Evolutionary conservation across 1,284 basidiomycete genomes (phyloP), one percentile per base, ranked within the genome.

Genomic region (Neonothopanus nambi): DNA sequence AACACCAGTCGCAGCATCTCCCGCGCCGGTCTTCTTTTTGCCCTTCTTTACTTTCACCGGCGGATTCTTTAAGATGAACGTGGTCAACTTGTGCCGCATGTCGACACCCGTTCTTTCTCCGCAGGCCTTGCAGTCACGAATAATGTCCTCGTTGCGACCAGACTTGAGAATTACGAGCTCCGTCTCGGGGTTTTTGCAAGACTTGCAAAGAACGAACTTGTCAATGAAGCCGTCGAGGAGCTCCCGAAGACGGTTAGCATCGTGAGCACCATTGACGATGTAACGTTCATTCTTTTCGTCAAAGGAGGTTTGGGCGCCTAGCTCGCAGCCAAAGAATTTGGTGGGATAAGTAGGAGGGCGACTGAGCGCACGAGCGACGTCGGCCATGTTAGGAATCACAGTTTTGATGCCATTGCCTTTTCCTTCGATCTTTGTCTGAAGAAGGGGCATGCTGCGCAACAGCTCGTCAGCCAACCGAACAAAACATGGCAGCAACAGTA

Each of bases 341-440:
- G 95, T 98, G 51, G 96, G 91, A 70, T 98, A 96, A 49, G 93
- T 85, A 28, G 97, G 91, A 59, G 97, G 96, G 59, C 97, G 89
- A 69, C 89, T 93, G 65, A 99, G 84, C 38, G 97, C 94, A 55
- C 94, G 89, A 48, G 96, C 93, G 62, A 99, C 91, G 74, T 99
- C 97, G 59, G 93, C 87, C 95, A 99, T 98, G 77, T 99, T 99
- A 43, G 94, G 94, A 52, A 97, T 77, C 67, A 98, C 95, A 38
- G 97, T 99, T 79, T 99, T 99, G 78, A 99, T 99, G 61, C 97
- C 97, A 70, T 99, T 99, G 54, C 97, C 97, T 73, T 95, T 95
- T 65, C 97, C 97, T 76, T 99, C 97, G 50, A 99, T 95, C 79
- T 99, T 99, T 63, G 91, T 98, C 63, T 85, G 82, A 57, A 99